Conservation (phyloP, 768 basidiomycete genomes). For the Multifurca ochricompacta region DNA sequence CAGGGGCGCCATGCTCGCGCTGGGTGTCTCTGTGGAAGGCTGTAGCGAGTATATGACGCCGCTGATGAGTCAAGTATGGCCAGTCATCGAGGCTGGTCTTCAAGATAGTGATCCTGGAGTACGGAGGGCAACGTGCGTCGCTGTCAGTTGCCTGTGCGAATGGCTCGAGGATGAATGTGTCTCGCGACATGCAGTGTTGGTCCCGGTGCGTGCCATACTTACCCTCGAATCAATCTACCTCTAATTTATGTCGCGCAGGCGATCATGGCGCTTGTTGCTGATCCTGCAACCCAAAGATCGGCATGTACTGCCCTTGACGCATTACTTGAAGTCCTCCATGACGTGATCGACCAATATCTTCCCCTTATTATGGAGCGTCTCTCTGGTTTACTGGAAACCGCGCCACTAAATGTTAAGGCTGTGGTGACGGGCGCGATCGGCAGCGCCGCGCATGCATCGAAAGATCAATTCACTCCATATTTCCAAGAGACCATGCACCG, state of each 20-base stretch:
- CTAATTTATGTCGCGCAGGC: conserved; percentile 38
- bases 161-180: conserved; percentile 94
- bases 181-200: conserved; percentile 68
- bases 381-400: conserved; percentile 75
- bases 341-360: conserved; percentile 86
- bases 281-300: conserved; percentile 76
- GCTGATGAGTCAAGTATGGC: conserved; percentile 88
- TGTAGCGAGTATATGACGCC: conserved; percentile 98
- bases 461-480: conserved; percentile 85
- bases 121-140: conserved; percentile 91
- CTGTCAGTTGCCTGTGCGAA: conserved; percentile 93
- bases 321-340: conserved; percentile 88
- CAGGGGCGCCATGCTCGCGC: conserved; percentile 89
- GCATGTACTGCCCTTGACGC: conserved; percentile 98
- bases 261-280: conserved; percentile 86
- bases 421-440: conserved; percentile 98
- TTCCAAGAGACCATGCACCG: conserved; percentile 87
- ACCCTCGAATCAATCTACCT: not conserved
- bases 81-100: conserved; percentile 83
- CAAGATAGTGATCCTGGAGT: conserved; percentile 78
- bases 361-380: conserved; percentile 93
- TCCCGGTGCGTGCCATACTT: conserved; percentile 54
- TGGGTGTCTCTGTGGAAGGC: conserved; percentile 94
- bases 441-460: conserved; percentile 94
- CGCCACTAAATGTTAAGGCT: conserved; percentile 80